Evolutionary conservation across 139 green algal genomes (phyloP).

Genomic region (Closterium sp.): DNA sequence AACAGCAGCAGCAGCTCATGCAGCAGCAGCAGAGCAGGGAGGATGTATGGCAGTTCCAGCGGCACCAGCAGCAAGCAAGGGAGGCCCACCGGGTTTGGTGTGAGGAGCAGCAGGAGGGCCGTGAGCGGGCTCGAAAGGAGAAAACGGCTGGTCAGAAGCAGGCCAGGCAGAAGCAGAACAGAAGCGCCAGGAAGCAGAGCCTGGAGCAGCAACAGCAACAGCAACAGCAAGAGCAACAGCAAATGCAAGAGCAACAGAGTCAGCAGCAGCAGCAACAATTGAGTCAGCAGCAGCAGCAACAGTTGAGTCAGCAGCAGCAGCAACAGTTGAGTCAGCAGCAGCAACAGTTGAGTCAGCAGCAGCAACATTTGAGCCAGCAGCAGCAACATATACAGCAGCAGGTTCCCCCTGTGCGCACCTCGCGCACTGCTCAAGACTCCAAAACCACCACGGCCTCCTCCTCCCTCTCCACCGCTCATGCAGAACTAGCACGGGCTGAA

Average conservation of each 20-base stretch:
- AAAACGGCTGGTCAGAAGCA: background rate
- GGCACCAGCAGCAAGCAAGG: slow-evolving; percentile 5
- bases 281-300: background rate
- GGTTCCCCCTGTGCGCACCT: background rate
- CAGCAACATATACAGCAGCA: background rate
- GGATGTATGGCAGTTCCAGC: background rate
- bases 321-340: too few species aligned
- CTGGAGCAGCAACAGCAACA: background rate
- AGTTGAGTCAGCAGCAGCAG: too few species aligned
- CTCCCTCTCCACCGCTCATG: background rate
- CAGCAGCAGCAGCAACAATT: too few species aligned
- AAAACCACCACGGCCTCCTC: background rate
- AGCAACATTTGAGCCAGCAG: too few species aligned
- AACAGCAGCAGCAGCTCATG: background rate
- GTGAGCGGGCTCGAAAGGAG: background rate
- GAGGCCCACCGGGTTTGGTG: background rate
- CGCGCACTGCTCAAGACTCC: background rate
- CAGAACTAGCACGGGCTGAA: background rate
- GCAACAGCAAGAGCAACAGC: background rate
- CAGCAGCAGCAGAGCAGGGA: background rate
- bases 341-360: too few species aligned
- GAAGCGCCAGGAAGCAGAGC: background rate
- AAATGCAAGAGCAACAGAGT: too few species aligned
- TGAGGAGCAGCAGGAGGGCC: background rate
- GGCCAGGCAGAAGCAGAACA: background rate